phyloP scores from a whole-genome alignment of 345 rosid genomes.

The Eutrema heterophyllum region DNA sequence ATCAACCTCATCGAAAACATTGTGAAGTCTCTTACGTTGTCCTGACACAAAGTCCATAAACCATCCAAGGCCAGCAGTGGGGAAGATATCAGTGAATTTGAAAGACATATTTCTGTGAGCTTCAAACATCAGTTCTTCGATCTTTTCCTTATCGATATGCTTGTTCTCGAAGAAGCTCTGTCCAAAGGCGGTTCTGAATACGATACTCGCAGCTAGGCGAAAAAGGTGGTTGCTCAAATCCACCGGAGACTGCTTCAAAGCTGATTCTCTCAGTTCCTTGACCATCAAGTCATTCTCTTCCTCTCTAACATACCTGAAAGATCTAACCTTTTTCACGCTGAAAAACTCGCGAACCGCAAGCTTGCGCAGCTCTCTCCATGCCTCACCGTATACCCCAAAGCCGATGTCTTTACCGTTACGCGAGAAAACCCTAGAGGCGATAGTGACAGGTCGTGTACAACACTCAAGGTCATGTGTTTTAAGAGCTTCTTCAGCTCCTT shows the following conservation, averaged over 20 bases:
- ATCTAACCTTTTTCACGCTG: neutral
- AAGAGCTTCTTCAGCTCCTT: slow-evolving; percentile 30
- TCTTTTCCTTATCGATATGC: neutral
- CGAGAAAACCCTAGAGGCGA: neutral
- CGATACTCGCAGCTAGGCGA: neutral
- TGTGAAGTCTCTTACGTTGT: slow-evolving; percentile 1
- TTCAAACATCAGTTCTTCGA: slow-evolving; percentile 15
- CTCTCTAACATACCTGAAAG: slow-evolving; percentile 20
- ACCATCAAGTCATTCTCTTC: slow-evolving; percentile 17
- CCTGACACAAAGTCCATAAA: slow-evolving; percentile 18
- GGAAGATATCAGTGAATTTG: slow-evolving; percentile 11
- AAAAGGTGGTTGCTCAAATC: slow-evolving; percentile 2
- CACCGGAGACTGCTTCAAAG: slow-evolving; percentile 16
- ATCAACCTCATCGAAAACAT: slow-evolving; percentile 7
- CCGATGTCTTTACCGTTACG: slow-evolving; percentile 15
- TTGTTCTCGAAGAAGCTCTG: neutral
- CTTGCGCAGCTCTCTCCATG: slow-evolving; percentile 29
- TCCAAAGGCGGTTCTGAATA: slow-evolving; percentile 21
- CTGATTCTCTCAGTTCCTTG: slow-evolving; percentile 9
- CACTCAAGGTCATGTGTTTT: slow-evolving; percentile 33
- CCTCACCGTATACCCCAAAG: slow-evolving; percentile 12
- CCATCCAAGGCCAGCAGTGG: slow-evolving; percentile 14
- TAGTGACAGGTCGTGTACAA: slow-evolving; percentile 26
- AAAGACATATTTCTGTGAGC: neutral
- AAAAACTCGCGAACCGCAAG: slow-evolving; percentile 12